phyloP scores from a whole-genome alignment of 2,329 filamentous ascomycete genomes.

The Chlorencoelia australis region DNA sequence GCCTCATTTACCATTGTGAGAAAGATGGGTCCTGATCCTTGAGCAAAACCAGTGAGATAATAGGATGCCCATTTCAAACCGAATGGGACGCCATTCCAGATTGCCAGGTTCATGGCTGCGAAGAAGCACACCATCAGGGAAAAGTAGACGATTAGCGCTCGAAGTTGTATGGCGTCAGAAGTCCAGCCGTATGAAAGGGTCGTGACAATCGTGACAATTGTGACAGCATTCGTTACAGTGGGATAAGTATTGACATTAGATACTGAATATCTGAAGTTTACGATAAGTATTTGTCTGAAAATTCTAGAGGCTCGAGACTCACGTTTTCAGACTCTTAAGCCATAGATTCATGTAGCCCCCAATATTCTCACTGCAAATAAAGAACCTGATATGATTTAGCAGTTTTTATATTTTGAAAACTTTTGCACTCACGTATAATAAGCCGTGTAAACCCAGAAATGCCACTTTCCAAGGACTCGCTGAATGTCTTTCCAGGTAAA shows the following conservation, averaged over 20 bases:
- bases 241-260: slow-evolving; percentile 26
- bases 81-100: slow-evolving; percentile 37
- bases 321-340: not conserved
- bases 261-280: slow-evolving; percentile 24
- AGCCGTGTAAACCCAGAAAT: slow-evolving; percentile 29
- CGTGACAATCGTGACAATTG: slow-evolving; percentile 20
- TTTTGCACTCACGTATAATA: slow-evolving; percentile 20
- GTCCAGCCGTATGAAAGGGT: slow-evolving; percentile 24
- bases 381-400: slow-evolving; percentile 13
- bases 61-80: slow-evolving; percentile 57
- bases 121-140: slow-evolving; percentile 26
- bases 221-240: slow-evolving; percentile 20
- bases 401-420: slow-evolving; percentile 16
- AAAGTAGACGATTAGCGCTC: slow-evolving; percentile 40
- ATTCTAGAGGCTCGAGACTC: not conserved
- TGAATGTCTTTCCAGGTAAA: slow-evolving; percentile 19
- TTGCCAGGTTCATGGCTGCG: slow-evolving; percentile 26
- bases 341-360: not conserved
- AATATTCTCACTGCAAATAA: slow-evolving; percentile 18
- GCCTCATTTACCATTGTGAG: slow-evolving; percentile 38
- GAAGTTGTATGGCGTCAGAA: slow-evolving; percentile 19
- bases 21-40: slow-evolving; percentile 25
- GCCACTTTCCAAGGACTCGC: slow-evolving; percentile 30
- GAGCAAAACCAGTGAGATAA: slow-evolving; percentile 33
- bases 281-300: slow-evolving; percentile 31